phyloP scores from a whole-genome alignment of 805 yeast species.

The Barnettozyma californica region DNA sequence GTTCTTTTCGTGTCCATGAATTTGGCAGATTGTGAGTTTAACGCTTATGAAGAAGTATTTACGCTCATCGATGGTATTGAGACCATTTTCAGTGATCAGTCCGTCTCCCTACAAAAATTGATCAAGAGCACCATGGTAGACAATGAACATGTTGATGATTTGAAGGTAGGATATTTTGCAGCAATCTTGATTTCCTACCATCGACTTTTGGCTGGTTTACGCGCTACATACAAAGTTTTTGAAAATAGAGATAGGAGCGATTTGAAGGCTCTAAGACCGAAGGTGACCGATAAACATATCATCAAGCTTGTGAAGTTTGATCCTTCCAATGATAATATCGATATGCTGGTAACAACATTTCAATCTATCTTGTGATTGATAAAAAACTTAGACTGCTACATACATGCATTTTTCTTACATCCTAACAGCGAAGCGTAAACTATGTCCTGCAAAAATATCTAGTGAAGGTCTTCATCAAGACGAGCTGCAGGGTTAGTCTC shows the following conservation, averaged over 20 bases:
- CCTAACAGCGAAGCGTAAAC: background rate
- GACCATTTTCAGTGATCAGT: conserved; percentile 7
- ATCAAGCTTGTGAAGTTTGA: conserved; percentile 4
- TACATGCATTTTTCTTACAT: background rate
- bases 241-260: conserved; percentile 9
- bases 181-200: conserved; percentile 5
- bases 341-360: background rate
- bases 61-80: conserved; percentile 40
- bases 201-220: conserved; percentile 4
- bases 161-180: conserved; percentile 7
- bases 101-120: conserved; percentile 5
- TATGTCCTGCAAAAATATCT: background rate
- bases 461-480: conserved; percentile 61
- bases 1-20: conserved; percentile 34
- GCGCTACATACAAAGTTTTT: conserved; percentile 9
- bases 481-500: conserved; percentile 98
- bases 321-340: conserved; percentile 2
- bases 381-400: background rate
- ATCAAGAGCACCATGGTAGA: background rate
- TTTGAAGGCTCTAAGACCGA: conserved; percentile 9
- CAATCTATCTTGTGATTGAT: background rate
- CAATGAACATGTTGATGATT: background rate
- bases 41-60: conserved; percentile 47
- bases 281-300: conserved; percentile 1
- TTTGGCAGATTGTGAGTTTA: conserved; percentile 34